phyloP scores from a whole-genome alignment of 192 early-diverging fungal species.

The Coemansia brasiliensis region DNA sequence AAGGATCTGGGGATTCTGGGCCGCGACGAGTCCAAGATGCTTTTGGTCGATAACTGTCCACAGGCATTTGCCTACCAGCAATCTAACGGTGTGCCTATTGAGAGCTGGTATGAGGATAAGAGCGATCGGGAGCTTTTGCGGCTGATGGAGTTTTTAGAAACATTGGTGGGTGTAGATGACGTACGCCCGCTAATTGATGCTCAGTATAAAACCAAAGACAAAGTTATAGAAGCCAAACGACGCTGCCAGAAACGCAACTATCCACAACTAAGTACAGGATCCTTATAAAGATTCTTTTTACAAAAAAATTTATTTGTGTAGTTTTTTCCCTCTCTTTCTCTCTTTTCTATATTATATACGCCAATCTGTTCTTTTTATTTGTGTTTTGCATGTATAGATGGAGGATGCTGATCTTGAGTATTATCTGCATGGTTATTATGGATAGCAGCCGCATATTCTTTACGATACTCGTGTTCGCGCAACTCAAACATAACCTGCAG shows the following conservation, averaged over 20 bases:
- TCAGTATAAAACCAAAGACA: constrained; percentile 54
- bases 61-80: constrained; percentile 76
- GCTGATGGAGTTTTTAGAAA: constrained; percentile 63
- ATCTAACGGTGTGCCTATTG: constrained; percentile 72
- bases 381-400: no score
- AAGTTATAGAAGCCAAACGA: constrained; percentile 41
- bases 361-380: no score
- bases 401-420: no score
- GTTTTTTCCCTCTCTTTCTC: no score
- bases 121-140: constrained; percentile 63
- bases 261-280: no score
- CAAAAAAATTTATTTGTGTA: no score
- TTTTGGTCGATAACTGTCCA: constrained; percentile 73
- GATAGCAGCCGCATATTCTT: constrained; percentile 15
- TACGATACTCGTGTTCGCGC: constrained; percentile 67
- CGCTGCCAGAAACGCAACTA: constrained; percentile 17
- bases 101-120: constrained; percentile 72
- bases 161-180: constrained; percentile 61
- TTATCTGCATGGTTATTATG: no score
- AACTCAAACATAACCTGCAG: constrained; percentile 83
- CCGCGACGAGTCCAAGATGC: constrained; percentile 61
- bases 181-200: constrained; percentile 66
- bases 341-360: no score
- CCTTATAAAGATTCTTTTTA: no score
- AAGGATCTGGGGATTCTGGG: constrained; percentile 73